These are phyloP conservation scores for Tylopilus subfusipes DNA, from an alignment of 768 basidiomycete species.

Conservation along the genomic window DNA sequence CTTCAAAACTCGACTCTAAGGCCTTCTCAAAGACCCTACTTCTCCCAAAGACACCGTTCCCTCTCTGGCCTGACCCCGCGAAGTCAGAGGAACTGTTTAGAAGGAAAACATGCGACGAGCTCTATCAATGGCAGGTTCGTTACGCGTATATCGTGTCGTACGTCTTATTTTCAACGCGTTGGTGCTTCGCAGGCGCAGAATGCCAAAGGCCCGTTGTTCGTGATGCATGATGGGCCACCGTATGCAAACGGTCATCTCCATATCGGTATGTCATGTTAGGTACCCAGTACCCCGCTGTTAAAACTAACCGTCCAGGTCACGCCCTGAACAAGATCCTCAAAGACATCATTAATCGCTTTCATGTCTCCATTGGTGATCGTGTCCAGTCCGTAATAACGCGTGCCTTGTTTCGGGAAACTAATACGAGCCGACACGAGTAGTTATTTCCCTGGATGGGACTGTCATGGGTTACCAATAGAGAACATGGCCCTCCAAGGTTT, in stretches of 20 bases:
- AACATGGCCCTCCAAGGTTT: conserved; percentile 84
- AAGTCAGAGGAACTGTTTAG: conserved; percentile 58
- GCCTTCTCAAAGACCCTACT: conserved; percentile 61
- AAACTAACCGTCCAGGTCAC: conserved; percentile 57
- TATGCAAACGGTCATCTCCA: conserved; percentile 97
- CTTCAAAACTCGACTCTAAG: conserved; percentile 26
- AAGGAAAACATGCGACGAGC: conserved; percentile 60
- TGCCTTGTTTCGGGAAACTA: background rate
- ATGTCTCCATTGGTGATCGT: conserved; percentile 69
- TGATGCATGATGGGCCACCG: conserved; percentile 94
- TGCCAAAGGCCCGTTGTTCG: conserved; percentile 64
- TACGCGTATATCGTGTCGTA: conserved; percentile 18
- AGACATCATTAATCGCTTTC: conserved; percentile 90
- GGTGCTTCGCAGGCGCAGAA: conserved; percentile 53
- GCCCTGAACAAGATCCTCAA: conserved; percentile 95
- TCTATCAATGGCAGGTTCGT: conserved; percentile 77
- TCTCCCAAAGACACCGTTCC: conserved; percentile 80
- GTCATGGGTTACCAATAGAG: conserved; percentile 96
- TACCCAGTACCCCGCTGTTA: background rate
- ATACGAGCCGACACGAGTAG: conserved; percentile 38
- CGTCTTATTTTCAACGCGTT: background rate
- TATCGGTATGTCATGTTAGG: conserved; percentile 58
- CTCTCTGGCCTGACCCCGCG: conserved; percentile 64
- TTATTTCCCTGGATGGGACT: conserved; percentile 96
- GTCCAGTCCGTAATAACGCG: conserved; percentile 64